These are phyloP conservation scores for Hysterium pulicare DNA, from an alignment of 2,329 filamentous ascomycete genomes.

Conservation along the genomic window DNA sequence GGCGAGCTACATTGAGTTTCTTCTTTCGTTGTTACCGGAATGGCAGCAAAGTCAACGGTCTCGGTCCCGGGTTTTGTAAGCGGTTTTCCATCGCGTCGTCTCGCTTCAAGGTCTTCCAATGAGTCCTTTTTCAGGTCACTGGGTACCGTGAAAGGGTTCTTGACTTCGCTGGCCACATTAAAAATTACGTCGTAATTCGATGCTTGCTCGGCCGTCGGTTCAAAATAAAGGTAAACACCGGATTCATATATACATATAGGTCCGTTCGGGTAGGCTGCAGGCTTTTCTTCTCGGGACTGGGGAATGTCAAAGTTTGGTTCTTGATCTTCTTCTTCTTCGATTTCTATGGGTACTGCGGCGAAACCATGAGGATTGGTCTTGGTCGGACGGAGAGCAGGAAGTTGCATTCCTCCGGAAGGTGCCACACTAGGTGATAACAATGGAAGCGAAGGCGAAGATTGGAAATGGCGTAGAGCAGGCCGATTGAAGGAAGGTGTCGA, in stretches of 20 bases:
- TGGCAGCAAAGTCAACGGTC: constrained; percentile 33
- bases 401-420: constrained; percentile 50
- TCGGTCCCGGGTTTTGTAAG: constrained; percentile 24
- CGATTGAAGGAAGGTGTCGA: constrained; percentile 55
- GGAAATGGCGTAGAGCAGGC: constrained; percentile 55
- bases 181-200: constrained; percentile 77
- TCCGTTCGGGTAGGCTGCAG: constrained; percentile 76
- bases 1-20: constrained; percentile 38
- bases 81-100: constrained; percentile 27
- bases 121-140: constrained; percentile 15
- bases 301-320: constrained; percentile 53
- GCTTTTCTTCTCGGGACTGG: constrained; percentile 64
- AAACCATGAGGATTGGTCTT: constrained; percentile 35
- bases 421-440: constrained; percentile 52
- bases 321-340: constrained; percentile 62
- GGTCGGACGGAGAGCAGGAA: constrained; percentile 40
- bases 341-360: constrained; percentile 64
- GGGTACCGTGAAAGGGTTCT: constrained; percentile 62
- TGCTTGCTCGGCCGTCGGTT: constrained; percentile 75
- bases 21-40: constrained; percentile 24
- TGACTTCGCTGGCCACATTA: constrained; percentile 79
- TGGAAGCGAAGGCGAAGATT: constrained; percentile 60
- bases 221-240: constrained; percentile 73
- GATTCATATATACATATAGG: constrained; percentile 79
- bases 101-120: constrained; percentile 34